phyloP scores from a whole-genome alignment of 805 yeast species.

The Jamesozyma spencerorum region DNA sequence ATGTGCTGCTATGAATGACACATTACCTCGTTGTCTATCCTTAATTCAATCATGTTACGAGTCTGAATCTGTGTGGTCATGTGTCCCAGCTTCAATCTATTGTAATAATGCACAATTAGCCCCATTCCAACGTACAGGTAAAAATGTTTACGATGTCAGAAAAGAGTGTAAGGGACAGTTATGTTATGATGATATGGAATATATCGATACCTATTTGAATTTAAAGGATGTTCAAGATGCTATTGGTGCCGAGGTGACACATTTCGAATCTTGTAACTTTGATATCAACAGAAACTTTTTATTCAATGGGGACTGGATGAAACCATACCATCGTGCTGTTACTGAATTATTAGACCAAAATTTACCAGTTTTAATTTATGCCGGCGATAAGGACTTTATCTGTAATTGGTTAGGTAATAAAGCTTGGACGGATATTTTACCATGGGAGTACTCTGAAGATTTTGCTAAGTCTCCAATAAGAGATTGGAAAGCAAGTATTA shows the following conservation, averaged over 20 bases:
- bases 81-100: slow-evolving; percentile 86
- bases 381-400: slow-evolving; percentile 93
- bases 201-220: slow-evolving; percentile 73
- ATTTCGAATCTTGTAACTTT: slow-evolving; percentile 66
- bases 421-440: slow-evolving; percentile 71
- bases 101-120: slow-evolving; percentile 79
- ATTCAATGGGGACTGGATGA: slow-evolving; percentile 86
- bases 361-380: slow-evolving; percentile 79
- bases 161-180: slow-evolving; percentile 57
- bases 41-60: slow-evolving; percentile 74
- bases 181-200: slow-evolving; percentile 74
- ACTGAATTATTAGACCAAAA: slow-evolving; percentile 59
- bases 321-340: slow-evolving; percentile 75
- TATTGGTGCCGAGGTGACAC: slow-evolving; percentile 83
- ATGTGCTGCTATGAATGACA: slow-evolving; percentile 59
- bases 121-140: slow-evolving; percentile 76
- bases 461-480: slow-evolving; percentile 40
- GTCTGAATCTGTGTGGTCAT: slow-evolving; percentile 64
- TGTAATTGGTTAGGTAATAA: slow-evolving; percentile 95
- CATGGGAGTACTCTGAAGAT: slow-evolving; percentile 51
- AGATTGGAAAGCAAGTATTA: slow-evolving; percentile 37
- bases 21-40: slow-evolving; percentile 68
- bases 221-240: slow-evolving; percentile 65
- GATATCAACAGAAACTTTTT: slow-evolving; percentile 72
- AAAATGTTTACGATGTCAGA: slow-evolving; percentile 86